Conservation (phyloP, 768 basidiomycete genomes). For the Lanmaoa pseudosensibilis region DNA sequence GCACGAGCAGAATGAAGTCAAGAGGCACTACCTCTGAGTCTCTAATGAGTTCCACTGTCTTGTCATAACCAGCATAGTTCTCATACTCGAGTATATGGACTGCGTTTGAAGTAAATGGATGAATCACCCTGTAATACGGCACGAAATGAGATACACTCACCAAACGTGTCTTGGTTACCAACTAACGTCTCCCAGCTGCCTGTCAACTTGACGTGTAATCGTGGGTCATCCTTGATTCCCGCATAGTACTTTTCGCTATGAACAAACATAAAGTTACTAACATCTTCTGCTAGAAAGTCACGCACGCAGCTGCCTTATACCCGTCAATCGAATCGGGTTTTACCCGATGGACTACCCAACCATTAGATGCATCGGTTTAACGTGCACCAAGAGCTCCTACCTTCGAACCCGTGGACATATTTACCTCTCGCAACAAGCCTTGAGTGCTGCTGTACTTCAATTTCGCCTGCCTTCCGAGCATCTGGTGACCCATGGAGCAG, state of each 20-base stretch:
- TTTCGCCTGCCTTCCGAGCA: conserved; percentile 80
- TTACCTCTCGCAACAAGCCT: conserved; percentile 89
- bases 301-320: conserved; percentile 89
- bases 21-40: conserved; percentile 57
- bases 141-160: conserved; percentile 42
- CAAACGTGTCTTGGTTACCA: conserved; percentile 87
- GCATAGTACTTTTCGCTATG: conserved; percentile 80
- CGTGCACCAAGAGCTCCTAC: conserved; percentile 38
- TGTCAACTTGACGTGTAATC: conserved; percentile 81
- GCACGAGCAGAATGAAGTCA: neutral
- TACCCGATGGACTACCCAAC: conserved; percentile 71
- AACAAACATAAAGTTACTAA: conserved; percentile 9
- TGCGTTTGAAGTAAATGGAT: conserved; percentile 17
- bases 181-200: conserved; percentile 93
- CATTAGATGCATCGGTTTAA: conserved; percentile 3
- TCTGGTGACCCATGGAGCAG: conserved; percentile 92
- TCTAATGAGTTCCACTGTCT: conserved; percentile 60
- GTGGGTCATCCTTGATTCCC: conserved; percentile 70
- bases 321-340: conserved; percentile 77
- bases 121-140: neutral
- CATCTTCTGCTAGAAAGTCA: conserved; percentile 9
- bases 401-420: conserved; percentile 88
- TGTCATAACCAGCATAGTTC: conserved; percentile 88
- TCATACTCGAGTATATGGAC: conserved; percentile 89
- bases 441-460: conserved; percentile 79